Base-by-base conservation (phyloP, 164 flowering plant species). In the Macadamia tetraphylla region DNA sequence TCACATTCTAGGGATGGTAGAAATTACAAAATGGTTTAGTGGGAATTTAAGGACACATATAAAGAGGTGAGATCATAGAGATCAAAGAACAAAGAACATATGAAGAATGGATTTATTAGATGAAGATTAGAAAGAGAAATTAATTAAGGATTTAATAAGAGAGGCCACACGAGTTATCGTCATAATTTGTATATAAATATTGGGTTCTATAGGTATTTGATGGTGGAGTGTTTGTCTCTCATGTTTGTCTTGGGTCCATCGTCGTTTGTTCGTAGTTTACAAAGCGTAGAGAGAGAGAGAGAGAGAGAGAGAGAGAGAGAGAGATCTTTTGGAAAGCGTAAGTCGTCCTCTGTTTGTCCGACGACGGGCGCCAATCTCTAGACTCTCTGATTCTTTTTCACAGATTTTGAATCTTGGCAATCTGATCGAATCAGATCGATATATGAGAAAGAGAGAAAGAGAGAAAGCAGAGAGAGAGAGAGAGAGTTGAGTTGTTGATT, bases 251-350 rank as follows among this genome's bases (percentile, higher is more conserved):
- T 73, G 83, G 81, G 80, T 60, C 60, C 61, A 70, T 52, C 70
- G 77, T 46, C 67, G 70, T 71, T 65, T 71, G 60, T 57, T 70
- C 29, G 75, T 48, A 57, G 78, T 71, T 59, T 58, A 73, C 78
- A 77, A 71, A 74, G 80, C 53, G 53, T 3, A 3, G 3, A 14
- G 9, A 8, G 4, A 4, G 4, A 1, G 4, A 4, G 4, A 35
- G 4, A 4, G 4, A 11, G 12, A 46, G 9, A 44, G 66, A 62
- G 62, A 30, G 67, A 65, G 70, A 67, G 43, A 63, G 63, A 58
- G 72, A 73, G 84, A 79, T 86, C 82, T 84, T 82, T 86, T 82
- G 89, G 78, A 86, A 86, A 86, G 84, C 76, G 87, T 76, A 79
- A 77, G 82, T 82, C 82, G 81, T 83, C 83, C 82, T 35, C 51